A percentile compares a stretch with the other conserved stretches of the same genome.
Evolutionary conservation across 2,329 filamentous ascomycete species (phyloP).

Genomic region (Escovopsis sp.): DNA sequence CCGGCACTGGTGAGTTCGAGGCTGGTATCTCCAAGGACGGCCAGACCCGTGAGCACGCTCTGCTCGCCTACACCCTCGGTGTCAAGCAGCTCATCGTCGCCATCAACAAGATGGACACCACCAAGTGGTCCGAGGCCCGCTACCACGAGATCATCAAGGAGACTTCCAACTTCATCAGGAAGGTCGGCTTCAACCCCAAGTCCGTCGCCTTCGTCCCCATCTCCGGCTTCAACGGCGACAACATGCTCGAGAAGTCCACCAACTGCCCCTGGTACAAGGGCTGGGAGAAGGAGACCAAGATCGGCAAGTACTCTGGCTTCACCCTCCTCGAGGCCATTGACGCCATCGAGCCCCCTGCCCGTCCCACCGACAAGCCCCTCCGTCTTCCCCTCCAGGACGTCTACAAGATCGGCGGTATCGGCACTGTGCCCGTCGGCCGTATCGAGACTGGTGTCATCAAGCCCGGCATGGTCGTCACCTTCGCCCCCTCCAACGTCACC

Average conservation of each 20-base stretch:
- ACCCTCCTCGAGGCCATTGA: constrained; percentile 99
- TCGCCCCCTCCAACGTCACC: constrained; percentile 96
- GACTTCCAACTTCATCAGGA: constrained; percentile 99
- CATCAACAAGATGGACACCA: constrained; percentile 99
- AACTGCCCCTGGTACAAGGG: constrained; percentile 99
- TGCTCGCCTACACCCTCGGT: constrained; percentile 99
- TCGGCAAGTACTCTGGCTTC: constrained; percentile 81
- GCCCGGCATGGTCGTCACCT: constrained; percentile 89
- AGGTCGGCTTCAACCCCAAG: constrained; percentile 99
- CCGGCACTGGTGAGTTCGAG: constrained; percentile 99
- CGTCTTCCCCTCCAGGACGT: constrained; percentile 99
- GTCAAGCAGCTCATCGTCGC: constrained; percentile 99
- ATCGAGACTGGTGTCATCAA: constrained; percentile 98
- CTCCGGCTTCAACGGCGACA: constrained; percentile 99
- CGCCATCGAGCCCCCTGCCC: constrained; percentile 79
- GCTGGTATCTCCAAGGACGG: constrained; percentile 99
- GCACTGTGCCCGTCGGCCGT: constrained; percentile 99
- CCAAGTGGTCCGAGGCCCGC: constrained; percentile 94
- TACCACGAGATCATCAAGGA: constrained; percentile 99
- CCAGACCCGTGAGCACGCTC: constrained; percentile 99
- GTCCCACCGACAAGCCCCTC: constrained; percentile 97
- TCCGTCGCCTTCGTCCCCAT: constrained; percentile 95
- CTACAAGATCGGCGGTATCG: constrained; percentile 99
- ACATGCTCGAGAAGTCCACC: constrained; percentile 83
- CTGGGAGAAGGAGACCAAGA: constrained; percentile 93